Conservation (phyloP, 306 rosid genomes). For the Datisca glomerata region DNA sequence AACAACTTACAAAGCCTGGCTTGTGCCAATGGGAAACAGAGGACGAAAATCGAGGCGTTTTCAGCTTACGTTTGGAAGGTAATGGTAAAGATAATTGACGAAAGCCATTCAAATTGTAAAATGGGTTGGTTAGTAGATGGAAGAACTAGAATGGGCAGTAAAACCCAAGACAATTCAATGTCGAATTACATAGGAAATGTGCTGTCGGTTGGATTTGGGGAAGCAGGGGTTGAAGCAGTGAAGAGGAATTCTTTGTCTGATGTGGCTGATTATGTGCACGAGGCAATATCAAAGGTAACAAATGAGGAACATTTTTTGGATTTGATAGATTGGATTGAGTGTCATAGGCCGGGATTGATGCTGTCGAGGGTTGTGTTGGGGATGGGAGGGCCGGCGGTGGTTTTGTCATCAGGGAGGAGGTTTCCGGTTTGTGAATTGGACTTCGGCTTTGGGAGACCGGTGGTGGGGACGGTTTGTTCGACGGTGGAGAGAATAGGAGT, state of each 20-base stretch:
- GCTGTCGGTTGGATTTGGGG: constrained; percentile 51
- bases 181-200: constrained; percentile 76
- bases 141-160: constrained; percentile 25
- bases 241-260: constrained; percentile 36
- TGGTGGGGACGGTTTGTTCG: constrained; percentile 64
- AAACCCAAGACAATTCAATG: constrained; percentile 27
- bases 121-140: constrained; percentile 95
- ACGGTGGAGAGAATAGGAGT: constrained; percentile 51
- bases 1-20: constrained; percentile 48
- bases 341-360: constrained; percentile 76
- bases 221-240: constrained; percentile 40
- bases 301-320: constrained; percentile 66
- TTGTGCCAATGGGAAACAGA: constrained; percentile 25
- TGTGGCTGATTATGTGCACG: constrained; percentile 33
- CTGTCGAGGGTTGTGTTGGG: constrained; percentile 51
- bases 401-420: constrained; percentile 59
- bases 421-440: constrained; percentile 68
- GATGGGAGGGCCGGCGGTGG: constrained; percentile 40
- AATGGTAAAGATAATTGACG: constrained; percentile 35
- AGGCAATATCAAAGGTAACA: constrained; percentile 48
- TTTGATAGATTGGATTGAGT: constrained; percentile 77
- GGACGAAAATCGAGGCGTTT: constrained; percentile 78
- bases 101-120: constrained; percentile 33
- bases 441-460: constrained; percentile 72
- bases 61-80: constrained; percentile 72